phyloP scores from a whole-genome alignment of 2,329 filamentous ascomycete species.

The Ophiostoma fasciatum region DNA sequence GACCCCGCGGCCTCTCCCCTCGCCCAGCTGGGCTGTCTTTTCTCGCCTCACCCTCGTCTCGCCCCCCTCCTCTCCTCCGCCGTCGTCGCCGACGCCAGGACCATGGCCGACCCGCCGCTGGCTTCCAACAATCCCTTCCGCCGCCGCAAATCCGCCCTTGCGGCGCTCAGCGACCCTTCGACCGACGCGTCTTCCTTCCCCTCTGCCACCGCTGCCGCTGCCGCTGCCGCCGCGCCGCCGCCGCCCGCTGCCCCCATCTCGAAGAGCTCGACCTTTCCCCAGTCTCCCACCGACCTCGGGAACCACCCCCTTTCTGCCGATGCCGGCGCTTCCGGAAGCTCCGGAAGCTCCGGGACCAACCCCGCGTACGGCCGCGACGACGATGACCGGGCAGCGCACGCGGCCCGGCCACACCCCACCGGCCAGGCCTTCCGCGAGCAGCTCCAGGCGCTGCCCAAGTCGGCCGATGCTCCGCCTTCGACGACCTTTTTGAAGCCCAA shows the following conservation, averaged over 20 bases:
- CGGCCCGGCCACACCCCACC: slow-evolving; percentile 13
- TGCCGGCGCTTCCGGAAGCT: slow-evolving; percentile 4
- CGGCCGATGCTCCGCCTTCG: slow-evolving; percentile 18
- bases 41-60: background rate
- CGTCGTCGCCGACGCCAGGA: slow-evolving; percentile 5
- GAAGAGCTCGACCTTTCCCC: slow-evolving; percentile 1
- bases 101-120: slow-evolving; percentile 23
- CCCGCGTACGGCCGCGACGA: slow-evolving; percentile 3
- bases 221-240: slow-evolving; percentile 8
- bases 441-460: slow-evolving; percentile 18
- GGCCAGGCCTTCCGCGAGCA: slow-evolving; percentile 18
- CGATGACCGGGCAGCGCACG: background rate
- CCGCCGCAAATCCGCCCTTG: slow-evolving; percentile 25
- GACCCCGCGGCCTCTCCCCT: no score
- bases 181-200: background rate
- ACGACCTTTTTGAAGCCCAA: slow-evolving; percentile 29
- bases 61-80: background rate
- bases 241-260: slow-evolving; percentile 13
- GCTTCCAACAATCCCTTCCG: slow-evolving; percentile 39
- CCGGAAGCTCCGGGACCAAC: slow-evolving; percentile 7
- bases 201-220: background rate
- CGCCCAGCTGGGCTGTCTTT: no score
- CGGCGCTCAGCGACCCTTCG: no score
- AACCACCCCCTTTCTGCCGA: background rate
- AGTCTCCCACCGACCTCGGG: background rate